phyloP scores from a whole-genome alignment of 768 basidiomycete species.

The Porphyrellus cyaneotinctus region DNA sequence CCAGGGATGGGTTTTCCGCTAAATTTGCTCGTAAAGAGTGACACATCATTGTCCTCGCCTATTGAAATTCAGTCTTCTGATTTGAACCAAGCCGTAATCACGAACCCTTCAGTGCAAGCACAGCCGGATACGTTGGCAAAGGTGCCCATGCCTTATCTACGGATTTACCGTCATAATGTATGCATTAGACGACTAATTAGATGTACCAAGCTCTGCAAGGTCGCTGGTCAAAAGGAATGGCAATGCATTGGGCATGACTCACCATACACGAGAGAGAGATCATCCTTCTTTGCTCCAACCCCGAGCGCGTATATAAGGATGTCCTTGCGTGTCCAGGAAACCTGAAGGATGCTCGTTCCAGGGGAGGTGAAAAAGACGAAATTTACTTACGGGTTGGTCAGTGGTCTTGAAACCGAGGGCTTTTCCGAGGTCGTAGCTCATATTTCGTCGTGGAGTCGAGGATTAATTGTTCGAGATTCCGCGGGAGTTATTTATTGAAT shows the following conservation, averaged over 20 bases:
- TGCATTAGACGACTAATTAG: neutral
- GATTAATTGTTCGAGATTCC: too few relatives aligned
- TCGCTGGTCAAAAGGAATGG: neutral
- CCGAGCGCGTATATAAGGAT: constrained; percentile 74
- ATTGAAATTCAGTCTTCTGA: neutral
- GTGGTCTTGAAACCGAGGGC: constrained; percentile 57
- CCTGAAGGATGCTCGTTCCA: constrained; percentile 38
- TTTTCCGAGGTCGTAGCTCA: constrained; percentile 49
- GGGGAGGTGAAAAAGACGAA: neutral
- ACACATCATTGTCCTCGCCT: constrained; percentile 63
- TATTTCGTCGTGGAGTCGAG: neutral
- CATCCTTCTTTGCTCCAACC: constrained; percentile 76
- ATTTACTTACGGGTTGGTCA: constrained; percentile 50
- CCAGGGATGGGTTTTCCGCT: constrained; percentile 48
- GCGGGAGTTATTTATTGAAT: too few relatives aligned
- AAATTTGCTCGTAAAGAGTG: constrained; percentile 55
- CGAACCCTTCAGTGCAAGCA: constrained; percentile 64
- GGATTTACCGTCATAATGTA: neutral
- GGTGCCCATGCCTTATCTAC: constrained; percentile 67
- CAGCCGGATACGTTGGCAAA: constrained; percentile 84
- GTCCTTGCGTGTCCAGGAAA: constrained; percentile 82
- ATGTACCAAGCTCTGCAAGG: constrained; percentile 48
- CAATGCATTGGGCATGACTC: constrained; percentile 9
- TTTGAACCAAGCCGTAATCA: neutral
- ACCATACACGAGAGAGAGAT: constrained; percentile 73